A percentile compares a stretch with the other conserved stretches of the same genome.
These are phyloP conservation scores for Symbiodinium natans DNA, from an alignment of 73 alveolate genomes.

Conservation along the genomic window DNA sequence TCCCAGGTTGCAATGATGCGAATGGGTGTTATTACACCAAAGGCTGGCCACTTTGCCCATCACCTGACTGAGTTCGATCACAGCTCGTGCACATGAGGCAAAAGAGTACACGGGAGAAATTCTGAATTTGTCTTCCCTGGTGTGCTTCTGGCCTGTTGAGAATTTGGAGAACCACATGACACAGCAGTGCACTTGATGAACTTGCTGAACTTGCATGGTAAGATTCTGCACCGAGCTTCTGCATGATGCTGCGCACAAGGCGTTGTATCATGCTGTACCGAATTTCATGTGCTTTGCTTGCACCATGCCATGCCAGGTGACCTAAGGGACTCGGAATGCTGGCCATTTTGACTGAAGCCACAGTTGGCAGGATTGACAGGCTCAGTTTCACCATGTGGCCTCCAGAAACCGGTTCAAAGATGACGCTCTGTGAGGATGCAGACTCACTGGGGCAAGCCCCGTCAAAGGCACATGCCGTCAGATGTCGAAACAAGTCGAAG, in stretches of 20 bases:
- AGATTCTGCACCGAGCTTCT: background rate
- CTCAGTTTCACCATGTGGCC: slow-evolving; percentile 2
- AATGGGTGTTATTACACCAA: slow-evolving; percentile 76
- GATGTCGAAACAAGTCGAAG: background rate
- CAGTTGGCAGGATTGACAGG: background rate
- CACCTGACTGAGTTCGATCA: background rate
- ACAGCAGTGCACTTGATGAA: too few relatives aligned
- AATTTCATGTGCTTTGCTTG: too few relatives aligned
- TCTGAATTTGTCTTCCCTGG: slow-evolving; percentile 78
- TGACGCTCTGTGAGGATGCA: slow-evolving; percentile 9
- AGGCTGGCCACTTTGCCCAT: slow-evolving; percentile 18
- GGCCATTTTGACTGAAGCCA: background rate
- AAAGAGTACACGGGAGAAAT: slow-evolving; percentile 70
- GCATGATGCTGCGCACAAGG: background rate
- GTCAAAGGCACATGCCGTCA: background rate
- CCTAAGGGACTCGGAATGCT: background rate
- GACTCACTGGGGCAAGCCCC: background rate
- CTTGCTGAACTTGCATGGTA: too few relatives aligned
- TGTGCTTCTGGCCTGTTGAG: background rate
- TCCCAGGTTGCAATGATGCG: slow-evolving; percentile 86
- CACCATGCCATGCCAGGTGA: slow-evolving; percentile 4
- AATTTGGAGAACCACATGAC: too few relatives aligned
- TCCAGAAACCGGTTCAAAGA: background rate
- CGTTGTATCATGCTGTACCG: background rate
- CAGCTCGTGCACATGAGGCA: background rate